Evolutionary conservation across 1,284 basidiomycete species (phyloP).

Genomic region (Ganoderma resinaceum): DNA sequence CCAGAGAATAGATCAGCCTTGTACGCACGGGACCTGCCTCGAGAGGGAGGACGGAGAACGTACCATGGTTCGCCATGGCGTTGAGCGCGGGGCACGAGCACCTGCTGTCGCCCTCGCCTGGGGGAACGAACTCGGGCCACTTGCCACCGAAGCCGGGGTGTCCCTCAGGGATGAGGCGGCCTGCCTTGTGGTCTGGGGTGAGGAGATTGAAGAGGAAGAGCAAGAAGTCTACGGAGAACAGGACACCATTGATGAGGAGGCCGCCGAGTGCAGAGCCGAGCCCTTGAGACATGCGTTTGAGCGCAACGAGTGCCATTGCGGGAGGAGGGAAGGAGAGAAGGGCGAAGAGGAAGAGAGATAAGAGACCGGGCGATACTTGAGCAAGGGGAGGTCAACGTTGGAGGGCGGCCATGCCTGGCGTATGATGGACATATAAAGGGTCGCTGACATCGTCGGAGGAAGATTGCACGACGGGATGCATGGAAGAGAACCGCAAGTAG

Average conservation of each 20-base stretch:
- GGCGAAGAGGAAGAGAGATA: not conserved
- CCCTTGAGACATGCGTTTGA: constrained; percentile 27
- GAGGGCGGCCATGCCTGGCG: not conserved
- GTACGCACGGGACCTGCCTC: too few relatives aligned
- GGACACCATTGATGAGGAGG: constrained; percentile 21
- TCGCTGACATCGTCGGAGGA: not conserved
- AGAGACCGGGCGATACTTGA: not conserved
- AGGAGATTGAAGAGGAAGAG: constrained; percentile 64
- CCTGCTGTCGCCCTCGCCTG: constrained; percentile 68
- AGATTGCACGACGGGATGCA: constrained; percentile 5
- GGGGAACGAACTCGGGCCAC: constrained; percentile 72
- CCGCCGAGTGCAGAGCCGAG: constrained; percentile 26
- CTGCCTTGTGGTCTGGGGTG: constrained; percentile 53
- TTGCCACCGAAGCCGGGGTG: constrained; percentile 65
- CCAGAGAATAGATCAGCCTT: not conserved
- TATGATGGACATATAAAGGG: not conserved
- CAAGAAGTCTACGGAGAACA: constrained; percentile 49
- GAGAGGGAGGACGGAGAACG: constrained; percentile 32
- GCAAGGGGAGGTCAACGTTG: not conserved
- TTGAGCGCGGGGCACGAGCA: constrained; percentile 76
- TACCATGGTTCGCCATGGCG: constrained; percentile 79
- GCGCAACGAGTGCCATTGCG: constrained; percentile 23
- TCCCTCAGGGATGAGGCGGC: constrained; percentile 62
- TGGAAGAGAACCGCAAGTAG: not conserved
- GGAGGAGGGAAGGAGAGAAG: not conserved